Conservation (phyloP, 2,329 filamentous ascomycete genomes). For the Colletotrichum graminicola region DNA sequence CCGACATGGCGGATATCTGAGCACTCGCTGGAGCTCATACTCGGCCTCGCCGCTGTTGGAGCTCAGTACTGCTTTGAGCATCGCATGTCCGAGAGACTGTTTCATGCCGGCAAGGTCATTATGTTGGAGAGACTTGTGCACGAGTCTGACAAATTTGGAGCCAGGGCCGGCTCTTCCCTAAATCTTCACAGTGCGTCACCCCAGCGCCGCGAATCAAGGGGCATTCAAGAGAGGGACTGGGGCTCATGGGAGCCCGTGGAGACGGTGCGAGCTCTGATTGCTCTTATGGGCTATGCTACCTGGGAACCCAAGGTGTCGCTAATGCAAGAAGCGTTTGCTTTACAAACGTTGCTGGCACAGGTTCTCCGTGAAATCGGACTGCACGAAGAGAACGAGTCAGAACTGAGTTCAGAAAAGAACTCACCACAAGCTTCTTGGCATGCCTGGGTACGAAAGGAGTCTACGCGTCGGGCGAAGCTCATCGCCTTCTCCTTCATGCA, state of each 20-base stretch:
- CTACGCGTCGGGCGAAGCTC: slow-evolving; percentile 51
- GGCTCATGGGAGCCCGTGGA: slow-evolving; percentile 50
- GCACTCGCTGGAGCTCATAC: slow-evolving; percentile 49
- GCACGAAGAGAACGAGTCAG: slow-evolving; percentile 45
- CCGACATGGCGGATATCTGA: slow-evolving; percentile 51
- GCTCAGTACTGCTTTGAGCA: slow-evolving; percentile 56
- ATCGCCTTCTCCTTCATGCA: slow-evolving; percentile 56
- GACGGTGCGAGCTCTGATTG: slow-evolving; percentile 50
- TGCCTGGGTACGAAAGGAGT: slow-evolving; percentile 51
- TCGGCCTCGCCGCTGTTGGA: slow-evolving; percentile 51
- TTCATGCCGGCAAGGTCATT: slow-evolving; percentile 50
- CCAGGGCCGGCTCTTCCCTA: slow-evolving; percentile 46
- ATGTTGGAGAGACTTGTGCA: slow-evolving; percentile 48
- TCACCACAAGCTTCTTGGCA: slow-evolving; percentile 46
- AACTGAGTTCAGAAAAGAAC: slow-evolving; percentile 15
- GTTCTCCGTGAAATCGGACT: slow-evolving; percentile 52
- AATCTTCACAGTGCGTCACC: slow-evolving; percentile 39
- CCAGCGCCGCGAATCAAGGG: slow-evolving; percentile 23
- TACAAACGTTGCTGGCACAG: slow-evolving; percentile 52
- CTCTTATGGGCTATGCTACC: slow-evolving; percentile 55
- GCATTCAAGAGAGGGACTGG: slow-evolving; percentile 31
- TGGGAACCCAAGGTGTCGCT: slow-evolving; percentile 52
- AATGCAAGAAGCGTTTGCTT: slow-evolving; percentile 51
- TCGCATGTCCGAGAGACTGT: slow-evolving; percentile 51
- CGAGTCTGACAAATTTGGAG: slow-evolving; percentile 45